Conservation (phyloP, 352 stramenopile genomes). For the Chrysophaeum taylorii region DNA sequence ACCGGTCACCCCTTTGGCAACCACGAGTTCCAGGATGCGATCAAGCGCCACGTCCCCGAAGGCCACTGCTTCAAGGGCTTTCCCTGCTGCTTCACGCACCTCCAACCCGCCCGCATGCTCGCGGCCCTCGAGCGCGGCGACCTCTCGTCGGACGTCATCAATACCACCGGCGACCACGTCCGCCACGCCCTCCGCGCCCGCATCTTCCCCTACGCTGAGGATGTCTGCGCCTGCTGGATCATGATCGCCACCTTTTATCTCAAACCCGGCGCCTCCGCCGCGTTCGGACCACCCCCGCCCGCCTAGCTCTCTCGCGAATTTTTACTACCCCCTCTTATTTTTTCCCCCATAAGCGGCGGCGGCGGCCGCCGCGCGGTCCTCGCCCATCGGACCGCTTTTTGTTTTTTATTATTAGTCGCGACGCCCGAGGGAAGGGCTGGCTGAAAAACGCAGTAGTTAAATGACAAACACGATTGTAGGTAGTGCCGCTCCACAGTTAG, state of each 20-base stretch:
- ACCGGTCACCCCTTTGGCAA: slow-evolving; percentile 53
- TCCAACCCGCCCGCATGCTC: slow-evolving; percentile 36
- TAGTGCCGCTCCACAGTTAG: too few relatives aligned
- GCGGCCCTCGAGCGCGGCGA: slow-evolving; percentile 39
- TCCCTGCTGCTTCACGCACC: slow-evolving; percentile 47
- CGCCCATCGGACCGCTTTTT: too few relatives aligned
- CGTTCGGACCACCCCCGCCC: neutral
- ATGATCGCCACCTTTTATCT: slow-evolving; percentile 54
- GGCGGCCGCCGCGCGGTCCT: too few relatives aligned
- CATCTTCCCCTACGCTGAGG: slow-evolving; percentile 62
- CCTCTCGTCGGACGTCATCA: slow-evolving; percentile 51
- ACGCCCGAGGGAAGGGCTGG: too few relatives aligned
- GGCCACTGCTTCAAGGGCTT: slow-evolving; percentile 72
- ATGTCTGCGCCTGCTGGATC: slow-evolving; percentile 55
- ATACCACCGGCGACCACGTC: slow-evolving; percentile 44
- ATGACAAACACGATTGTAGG: too few relatives aligned
- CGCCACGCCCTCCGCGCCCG: slow-evolving; percentile 59
- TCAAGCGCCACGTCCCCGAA: slow-evolving; percentile 59
- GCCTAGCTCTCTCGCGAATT: too few relatives aligned
- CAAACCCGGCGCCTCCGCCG: neutral
- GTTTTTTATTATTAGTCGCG: too few relatives aligned
- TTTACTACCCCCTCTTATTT: too few relatives aligned
- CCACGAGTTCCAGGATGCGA: slow-evolving; percentile 59
- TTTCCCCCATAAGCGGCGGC: too few relatives aligned
- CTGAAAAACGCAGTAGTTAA: too few relatives aligned